These are phyloP conservation scores for Paraconiothyrium brasiliense DNA, from an alignment of 2,329 filamentous ascomycete genomes.

Conservation along the genomic window DNA sequence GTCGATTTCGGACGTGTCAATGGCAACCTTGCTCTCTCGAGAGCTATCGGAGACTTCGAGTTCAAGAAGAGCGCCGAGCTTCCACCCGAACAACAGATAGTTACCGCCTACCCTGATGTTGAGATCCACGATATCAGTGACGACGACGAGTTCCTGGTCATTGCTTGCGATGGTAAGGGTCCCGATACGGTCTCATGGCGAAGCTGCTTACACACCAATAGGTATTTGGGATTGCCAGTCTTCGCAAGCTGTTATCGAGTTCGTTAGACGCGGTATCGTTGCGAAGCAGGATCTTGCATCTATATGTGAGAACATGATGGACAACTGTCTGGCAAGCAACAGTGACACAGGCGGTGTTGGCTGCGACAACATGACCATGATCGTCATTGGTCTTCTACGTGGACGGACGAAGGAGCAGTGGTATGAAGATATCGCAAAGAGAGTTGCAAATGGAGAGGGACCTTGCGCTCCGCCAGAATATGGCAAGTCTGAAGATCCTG, in stretches of 20 bases:
- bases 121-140: conserved; percentile 88
- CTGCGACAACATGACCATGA: conserved; percentile 99
- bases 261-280: conserved; percentile 93
- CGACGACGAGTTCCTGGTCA: conserved; percentile 84
- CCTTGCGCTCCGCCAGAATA: conserved; percentile 99
- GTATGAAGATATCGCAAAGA: conserved; percentile 94
- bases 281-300: conserved; percentile 93
- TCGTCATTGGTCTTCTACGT: conserved; percentile 85
- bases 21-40: conserved; percentile 94
- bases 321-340: conserved; percentile 97
- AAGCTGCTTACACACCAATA: conserved; percentile 52
- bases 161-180: conserved; percentile 54
- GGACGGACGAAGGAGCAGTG: conserved; percentile 96
- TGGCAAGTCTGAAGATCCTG: conserved; percentile 75
- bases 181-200: neutral
- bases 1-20: conserved; percentile 99
- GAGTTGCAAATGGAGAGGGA: conserved; percentile 95
- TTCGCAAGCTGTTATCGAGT: conserved; percentile 96
- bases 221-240: conserved; percentile 99
- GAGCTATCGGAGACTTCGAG: conserved; percentile 98
- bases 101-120: conserved; percentile 95
- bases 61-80: conserved; percentile 99
- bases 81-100: conserved; percentile 97
- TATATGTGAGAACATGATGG: conserved; percentile 99
- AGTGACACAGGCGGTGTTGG: conserved; percentile 97